Conservation (phyloP, 805 yeast species). For the Barnettozyma siamensis region DNA sequence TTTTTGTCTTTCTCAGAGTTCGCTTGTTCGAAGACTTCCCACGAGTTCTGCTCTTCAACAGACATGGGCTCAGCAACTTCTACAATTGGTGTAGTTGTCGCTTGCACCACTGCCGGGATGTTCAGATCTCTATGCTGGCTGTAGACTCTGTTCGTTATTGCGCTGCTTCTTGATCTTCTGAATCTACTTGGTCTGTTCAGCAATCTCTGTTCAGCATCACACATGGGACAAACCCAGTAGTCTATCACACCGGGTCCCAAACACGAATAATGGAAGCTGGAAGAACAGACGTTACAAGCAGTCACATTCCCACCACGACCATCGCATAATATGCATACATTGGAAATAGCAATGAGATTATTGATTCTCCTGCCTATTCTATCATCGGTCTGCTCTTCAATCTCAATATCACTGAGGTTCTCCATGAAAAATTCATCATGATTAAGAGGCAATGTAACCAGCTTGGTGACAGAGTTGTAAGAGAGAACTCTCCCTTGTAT, state of each 20-base stretch:
- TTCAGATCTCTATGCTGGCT: slow-evolving; percentile 9
- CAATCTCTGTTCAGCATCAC: slow-evolving; percentile 37
- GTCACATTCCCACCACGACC: slow-evolving; percentile 14
- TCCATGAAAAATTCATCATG: slow-evolving; percentile 17
- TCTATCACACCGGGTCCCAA: slow-evolving; percentile 27
- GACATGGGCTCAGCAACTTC: slow-evolving; percentile 13
- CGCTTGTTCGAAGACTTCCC: slow-evolving; percentile 22
- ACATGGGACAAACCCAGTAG: slow-evolving; percentile 47
- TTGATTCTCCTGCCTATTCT: slow-evolving; percentile 16
- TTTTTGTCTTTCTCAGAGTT: slow-evolving; percentile 4
- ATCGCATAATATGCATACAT: slow-evolving; percentile 22
- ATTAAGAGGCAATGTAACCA: slow-evolving; percentile 5
- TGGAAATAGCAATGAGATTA: slow-evolving; percentile 18
- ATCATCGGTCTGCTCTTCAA: slow-evolving; percentile 7
- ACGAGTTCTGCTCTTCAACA: slow-evolving; percentile 19
- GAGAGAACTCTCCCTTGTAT: slow-evolving; percentile 12
- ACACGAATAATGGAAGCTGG: slow-evolving; percentile 36
- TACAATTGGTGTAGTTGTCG: slow-evolving; percentile 6
- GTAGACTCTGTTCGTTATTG: slow-evolving; percentile 25
- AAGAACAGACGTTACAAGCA: slow-evolving; percentile 31
- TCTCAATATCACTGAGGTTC: slow-evolving; percentile 3
- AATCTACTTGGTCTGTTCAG: slow-evolving; percentile 16
- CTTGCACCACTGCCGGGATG: neutral
- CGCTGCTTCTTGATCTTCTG: slow-evolving; percentile 24
- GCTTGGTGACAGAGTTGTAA: slow-evolving; percentile 11